Base-by-base conservation (phyloP, 164 flowering plant genomes). In the Paratinospora sagittata region DNA sequence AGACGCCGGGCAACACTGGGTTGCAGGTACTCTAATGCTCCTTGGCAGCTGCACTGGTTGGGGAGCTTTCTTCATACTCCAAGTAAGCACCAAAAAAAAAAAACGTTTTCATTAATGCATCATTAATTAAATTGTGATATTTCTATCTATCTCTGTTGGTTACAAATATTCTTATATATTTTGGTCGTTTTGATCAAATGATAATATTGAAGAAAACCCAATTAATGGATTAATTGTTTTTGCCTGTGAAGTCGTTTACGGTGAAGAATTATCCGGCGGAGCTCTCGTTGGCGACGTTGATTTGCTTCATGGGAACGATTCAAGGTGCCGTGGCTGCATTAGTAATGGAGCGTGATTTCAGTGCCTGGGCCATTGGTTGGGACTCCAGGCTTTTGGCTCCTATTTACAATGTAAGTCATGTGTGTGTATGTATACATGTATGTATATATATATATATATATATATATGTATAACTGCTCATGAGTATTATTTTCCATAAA, bases 381-480 rank as follows among this genome's bases (percentile, higher is more conserved):
- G 98, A 92, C 77, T 85, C 91, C 0, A 83, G 90, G 61, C 90
- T 92, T 66, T 80, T 90, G 14, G 95, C 96, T 24, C 88, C 90
- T 52, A 84, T 81, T 71, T 95, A 95, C 73, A 79, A 95, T 43
- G 98, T 95, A 74, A 76, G 84, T 76, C n/a, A n/a, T n/a, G n/a
- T n/a, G n/a, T n/a, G n/a, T n/a, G n/a, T n/a, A n/a, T n/a, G n/a
- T n/a, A 27, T 37, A 2, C 0, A 6, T 27, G 21, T 36, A 36
- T 36, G 8, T 36, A 36, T 36, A 36, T 36, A 36, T 8, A 39
- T 1, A 7, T 11, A 39, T 7, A 39, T 39, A 39, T 39, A 1
- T 39, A 39, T 39, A 4, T 43, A 9, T 5, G 14, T 23, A 62
- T 24, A 30, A n/a, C n/a, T n/a, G n/a, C n/a, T n/a, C n/a, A n/a